phyloP scores from a whole-genome alignment of 31 red algal genomes.

The Asparagopsis taxiformis region DNA sequence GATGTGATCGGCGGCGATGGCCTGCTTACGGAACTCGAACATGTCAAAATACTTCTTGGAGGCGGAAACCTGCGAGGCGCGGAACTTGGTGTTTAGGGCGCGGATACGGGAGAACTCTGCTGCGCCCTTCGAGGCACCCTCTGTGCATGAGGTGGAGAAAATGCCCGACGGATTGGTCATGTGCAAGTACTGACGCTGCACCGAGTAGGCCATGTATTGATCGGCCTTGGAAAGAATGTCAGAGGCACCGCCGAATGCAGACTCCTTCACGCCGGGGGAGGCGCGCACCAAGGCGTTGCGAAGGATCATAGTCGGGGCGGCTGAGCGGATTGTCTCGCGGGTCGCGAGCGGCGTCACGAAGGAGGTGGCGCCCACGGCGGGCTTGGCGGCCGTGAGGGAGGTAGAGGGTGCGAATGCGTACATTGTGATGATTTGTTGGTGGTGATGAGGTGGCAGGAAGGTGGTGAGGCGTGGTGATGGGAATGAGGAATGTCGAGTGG shows the following conservation, averaged over 20 bases:
- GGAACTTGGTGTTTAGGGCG: conserved; percentile 36
- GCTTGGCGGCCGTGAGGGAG: no score
- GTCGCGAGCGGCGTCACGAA: no score
- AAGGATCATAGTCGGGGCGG: conserved; percentile 20
- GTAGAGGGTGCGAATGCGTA: no score
- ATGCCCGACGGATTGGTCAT: conserved; percentile 36
- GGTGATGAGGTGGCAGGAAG: no score
- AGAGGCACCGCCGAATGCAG: conserved; percentile 5
- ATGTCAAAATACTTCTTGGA: conserved; percentile 52
- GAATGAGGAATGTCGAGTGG: no score
- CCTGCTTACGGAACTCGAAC: conserved; percentile 62
- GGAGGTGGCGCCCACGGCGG: no score
- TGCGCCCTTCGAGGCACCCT: conserved; percentile 48
- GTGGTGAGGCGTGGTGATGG: no score
- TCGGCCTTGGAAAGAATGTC: conserved; percentile 31
- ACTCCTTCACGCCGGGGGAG: not conserved
- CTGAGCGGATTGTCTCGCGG: no score
- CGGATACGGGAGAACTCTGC: conserved; percentile 54
- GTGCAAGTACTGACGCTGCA: conserved; percentile 40
- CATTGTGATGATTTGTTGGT: no score
- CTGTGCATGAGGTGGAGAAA: conserved; percentile 60
- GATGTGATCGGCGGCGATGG: conserved; percentile 23
- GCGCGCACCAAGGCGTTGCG: conserved; percentile 2
- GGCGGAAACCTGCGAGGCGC: conserved; percentile 27
- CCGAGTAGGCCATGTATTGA: conserved; percentile 57